Evolutionary conservation across 495 filamentous ascomycete genomes (phyloP).

Genomic region (Xylaria flabelliformis): DNA sequence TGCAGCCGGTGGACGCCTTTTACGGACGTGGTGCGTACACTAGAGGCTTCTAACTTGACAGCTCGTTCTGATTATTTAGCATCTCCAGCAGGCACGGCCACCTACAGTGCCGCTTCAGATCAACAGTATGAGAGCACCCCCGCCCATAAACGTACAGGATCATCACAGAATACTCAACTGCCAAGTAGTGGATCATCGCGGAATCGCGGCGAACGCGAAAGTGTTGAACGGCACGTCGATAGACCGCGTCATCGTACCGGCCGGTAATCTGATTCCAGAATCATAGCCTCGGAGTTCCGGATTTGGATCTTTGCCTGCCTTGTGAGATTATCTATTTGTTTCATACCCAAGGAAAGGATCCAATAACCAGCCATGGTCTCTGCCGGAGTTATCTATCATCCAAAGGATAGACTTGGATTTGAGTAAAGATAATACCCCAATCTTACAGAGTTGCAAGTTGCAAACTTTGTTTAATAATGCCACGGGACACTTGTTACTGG

Average conservation of each 20-base stretch:
- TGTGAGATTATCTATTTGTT: conserved; percentile 40
- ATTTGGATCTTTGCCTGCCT: conserved; percentile 30
- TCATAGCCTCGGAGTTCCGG: conserved; percentile 37
- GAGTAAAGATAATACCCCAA: conserved; percentile 40
- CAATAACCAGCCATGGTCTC: conserved; percentile 33
- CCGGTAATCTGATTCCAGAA: conserved; percentile 38
- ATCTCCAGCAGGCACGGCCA: conserved; percentile 55
- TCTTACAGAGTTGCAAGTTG: conserved; percentile 54
- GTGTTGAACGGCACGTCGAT: conserved; percentile 48
- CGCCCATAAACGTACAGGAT: conserved; percentile 39
- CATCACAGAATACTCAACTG: conserved; percentile 43
- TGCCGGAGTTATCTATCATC: conserved; percentile 42
- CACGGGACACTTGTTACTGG: conserved; percentile 36
- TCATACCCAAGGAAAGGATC: conserved; percentile 45
- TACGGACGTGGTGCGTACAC: conserved; percentile 61
- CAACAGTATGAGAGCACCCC: conserved; percentile 45
- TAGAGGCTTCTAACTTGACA: conserved; percentile 39
- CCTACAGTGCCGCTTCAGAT: conserved; percentile 47
- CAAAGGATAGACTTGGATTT: conserved; percentile 50
- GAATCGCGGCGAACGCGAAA: conserved; percentile 46
- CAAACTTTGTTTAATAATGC: conserved; percentile 48
- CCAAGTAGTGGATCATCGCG: conserved; percentile 42
- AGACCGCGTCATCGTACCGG: conserved; percentile 40
- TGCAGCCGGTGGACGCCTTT: conserved; percentile 54
- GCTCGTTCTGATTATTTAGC: conserved; percentile 58